Percentiles rank a stretch among this genome's conserved stretches.
Conservation (phyloP, 2,329 filamentous ascomycete species). For the Onygenales sp. region DNA sequence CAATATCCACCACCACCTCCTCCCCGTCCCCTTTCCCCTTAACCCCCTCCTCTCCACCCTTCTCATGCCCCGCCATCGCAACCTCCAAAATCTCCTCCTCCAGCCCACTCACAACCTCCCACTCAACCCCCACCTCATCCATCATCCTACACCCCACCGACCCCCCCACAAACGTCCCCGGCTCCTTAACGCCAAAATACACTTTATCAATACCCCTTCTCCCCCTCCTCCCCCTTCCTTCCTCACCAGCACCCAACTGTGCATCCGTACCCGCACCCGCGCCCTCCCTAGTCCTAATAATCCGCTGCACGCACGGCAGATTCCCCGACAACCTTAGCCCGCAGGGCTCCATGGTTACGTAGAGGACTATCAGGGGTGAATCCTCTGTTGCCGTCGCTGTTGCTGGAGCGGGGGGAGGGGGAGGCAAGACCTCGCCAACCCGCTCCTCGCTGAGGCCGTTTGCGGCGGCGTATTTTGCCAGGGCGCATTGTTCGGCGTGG, state of each 20-base stretch:
- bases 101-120: constrained; percentile 63
- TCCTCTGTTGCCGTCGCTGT: neutral
- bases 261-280: too few species aligned
- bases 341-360: constrained; percentile 73
- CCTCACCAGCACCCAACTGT: neutral
- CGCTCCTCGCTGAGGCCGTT: constrained; percentile 27
- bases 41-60: constrained; percentile 19
- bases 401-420: neutral
- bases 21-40: constrained; percentile 17
- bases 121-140: constrained; percentile 61
- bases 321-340: constrained; percentile 39
- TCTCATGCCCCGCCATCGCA: constrained; percentile 70
- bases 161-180: constrained; percentile 76
- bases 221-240: constrained; percentile 24
- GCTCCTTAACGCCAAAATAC: constrained; percentile 81
- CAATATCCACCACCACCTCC: constrained; percentile 23
- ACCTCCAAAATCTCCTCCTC: constrained; percentile 73
- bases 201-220: constrained; percentile 58
- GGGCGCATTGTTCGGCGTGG: constrained; percentile 88
- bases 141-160: constrained; percentile 67
- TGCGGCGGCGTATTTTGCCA: constrained; percentile 53
- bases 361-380: constrained; percentile 49
- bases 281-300: constrained; percentile 45
- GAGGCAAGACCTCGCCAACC: constrained; percentile 28
- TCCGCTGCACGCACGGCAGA: constrained; percentile 58